phyloP scores from a whole-genome alignment of 371 early-diverging fungal genomes.

The Zopfochytrium polystomum region DNA sequence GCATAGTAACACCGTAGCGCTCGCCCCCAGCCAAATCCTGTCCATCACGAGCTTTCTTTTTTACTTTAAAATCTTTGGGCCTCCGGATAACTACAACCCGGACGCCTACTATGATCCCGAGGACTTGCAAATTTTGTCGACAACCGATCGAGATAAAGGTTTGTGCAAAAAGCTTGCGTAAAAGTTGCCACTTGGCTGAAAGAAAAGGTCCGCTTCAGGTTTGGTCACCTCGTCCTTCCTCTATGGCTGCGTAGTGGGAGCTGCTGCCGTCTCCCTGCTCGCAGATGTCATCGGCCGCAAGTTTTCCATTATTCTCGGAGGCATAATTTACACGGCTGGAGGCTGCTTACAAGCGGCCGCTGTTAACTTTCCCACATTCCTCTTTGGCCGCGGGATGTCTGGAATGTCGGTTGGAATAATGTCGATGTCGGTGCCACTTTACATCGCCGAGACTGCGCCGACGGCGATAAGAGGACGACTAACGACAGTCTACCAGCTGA shows the following conservation, averaged over 20 bases:
- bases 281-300: slow-evolving; percentile 76
- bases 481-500: slow-evolving; percentile 26
- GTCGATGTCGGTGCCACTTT: slow-evolving; percentile 81
- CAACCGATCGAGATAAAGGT: not conserved
- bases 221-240: slow-evolving; percentile 41
- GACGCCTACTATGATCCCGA: no score
- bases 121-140: no score
- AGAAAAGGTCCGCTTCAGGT: no score
- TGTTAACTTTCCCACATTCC: slow-evolving; percentile 50
- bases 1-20: no score
- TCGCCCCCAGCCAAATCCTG: slow-evolving; percentile 19
- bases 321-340: no score
- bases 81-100: no score
- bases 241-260: slow-evolving; percentile 41
- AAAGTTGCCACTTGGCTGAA: not conserved
- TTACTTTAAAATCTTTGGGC: slow-evolving; percentile 14
- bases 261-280: slow-evolving; percentile 63
- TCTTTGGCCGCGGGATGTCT: slow-evolving; percentile 60
- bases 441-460: slow-evolving; percentile 83
- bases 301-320: slow-evolving; percentile 65
- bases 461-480: slow-evolving; percentile 76
- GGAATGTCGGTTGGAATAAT: slow-evolving; percentile 83
- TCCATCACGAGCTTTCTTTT: slow-evolving; percentile 2
- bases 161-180: not conserved
- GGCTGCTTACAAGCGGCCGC: slow-evolving; percentile 71